Conservation (phyloP, 2,329 filamentous ascomycete species). For the Nothophaeocryptopus gaeumannii region DNA sequence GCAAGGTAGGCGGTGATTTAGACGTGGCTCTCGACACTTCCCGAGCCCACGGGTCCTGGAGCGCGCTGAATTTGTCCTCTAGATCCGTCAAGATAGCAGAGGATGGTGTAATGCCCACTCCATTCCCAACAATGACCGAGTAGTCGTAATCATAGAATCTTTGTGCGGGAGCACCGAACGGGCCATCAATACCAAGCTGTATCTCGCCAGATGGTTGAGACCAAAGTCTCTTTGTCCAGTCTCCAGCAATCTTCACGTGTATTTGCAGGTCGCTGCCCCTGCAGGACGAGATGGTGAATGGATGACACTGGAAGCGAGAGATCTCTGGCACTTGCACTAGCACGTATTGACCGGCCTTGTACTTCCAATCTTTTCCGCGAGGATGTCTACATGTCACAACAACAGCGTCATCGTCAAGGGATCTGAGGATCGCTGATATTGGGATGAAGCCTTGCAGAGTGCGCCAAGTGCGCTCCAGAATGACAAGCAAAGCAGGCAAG, state of each 20-base stretch:
- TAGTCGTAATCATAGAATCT: slow-evolving; percentile 57
- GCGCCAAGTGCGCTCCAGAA: slow-evolving; percentile 49
- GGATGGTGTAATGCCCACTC: slow-evolving; percentile 59
- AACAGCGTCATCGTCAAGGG: slow-evolving; percentile 55
- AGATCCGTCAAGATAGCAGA: slow-evolving; percentile 56
- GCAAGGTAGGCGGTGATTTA: too few species aligned
- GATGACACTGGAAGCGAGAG: slow-evolving; percentile 58
- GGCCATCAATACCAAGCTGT: slow-evolving; percentile 55
- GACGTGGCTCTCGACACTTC: too few species aligned
- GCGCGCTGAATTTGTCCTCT: slow-evolving; percentile 36
- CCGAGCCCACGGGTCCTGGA: slow-evolving; percentile 18
- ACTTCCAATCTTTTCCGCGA: slow-evolving; percentile 49
- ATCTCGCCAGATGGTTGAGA: slow-evolving; percentile 45
- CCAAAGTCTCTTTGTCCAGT: slow-evolving; percentile 53
- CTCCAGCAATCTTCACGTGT: slow-evolving; percentile 58
- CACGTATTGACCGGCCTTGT: slow-evolving; percentile 56
- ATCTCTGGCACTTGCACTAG: slow-evolving; percentile 55
- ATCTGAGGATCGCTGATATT: slow-evolving; percentile 47
- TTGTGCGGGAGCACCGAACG: slow-evolving; percentile 58
- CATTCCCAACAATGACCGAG: slow-evolving; percentile 54
- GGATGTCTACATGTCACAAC: slow-evolving; percentile 50
- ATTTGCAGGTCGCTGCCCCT: slow-evolving; percentile 52
- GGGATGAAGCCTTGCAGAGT: slow-evolving; percentile 48
- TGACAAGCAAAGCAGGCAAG: slow-evolving; percentile 51
- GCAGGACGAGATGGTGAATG: slow-evolving; percentile 58